Evolutionary conservation across 345 rosid genomes (phyloP).

Genomic region (Arabis alpina): DNA sequence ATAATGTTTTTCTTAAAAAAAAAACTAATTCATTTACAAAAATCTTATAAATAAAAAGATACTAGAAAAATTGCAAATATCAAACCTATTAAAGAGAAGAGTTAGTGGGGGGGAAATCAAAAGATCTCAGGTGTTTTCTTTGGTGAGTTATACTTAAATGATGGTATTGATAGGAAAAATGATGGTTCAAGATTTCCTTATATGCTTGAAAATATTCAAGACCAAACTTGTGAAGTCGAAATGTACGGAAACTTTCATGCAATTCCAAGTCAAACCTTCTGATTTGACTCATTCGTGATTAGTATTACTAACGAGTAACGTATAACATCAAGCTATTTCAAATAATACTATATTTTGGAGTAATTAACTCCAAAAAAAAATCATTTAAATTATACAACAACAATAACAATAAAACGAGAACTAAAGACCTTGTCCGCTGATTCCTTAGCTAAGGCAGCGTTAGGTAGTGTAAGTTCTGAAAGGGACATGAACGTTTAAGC

Average conservation of each 20-base stretch:
- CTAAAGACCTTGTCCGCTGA: too few species aligned
- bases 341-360: background rate
- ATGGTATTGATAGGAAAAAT: constrained; percentile 10
- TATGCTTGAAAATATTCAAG: constrained; percentile 19
- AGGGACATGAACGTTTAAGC: too few species aligned
- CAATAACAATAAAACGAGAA: background rate
- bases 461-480: too few species aligned
- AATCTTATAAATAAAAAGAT: too few species aligned
- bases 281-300: constrained; percentile 32
- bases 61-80: background rate
- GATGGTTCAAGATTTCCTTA: constrained; percentile 7
- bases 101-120: background rate
- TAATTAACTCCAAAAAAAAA: background rate
- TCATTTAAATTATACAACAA: background rate
- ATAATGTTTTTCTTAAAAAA: constrained; percentile 7
- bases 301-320: constrained; percentile 12
- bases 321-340: background rate
- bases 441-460: too few species aligned
- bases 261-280: constrained; percentile 24
- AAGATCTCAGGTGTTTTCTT: constrained; percentile 5
- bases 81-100: constrained; percentile 26
- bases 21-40: background rate
- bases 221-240: constrained; percentile 15
- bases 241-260: constrained; percentile 39
- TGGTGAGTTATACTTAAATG: constrained; percentile 22